Percentiles rank a stretch among this genome's conserved stretches.
Evolutionary conservation across 192 early-diverging fungal genomes (phyloP).

Genomic region (Coemansia umbellata): DNA sequence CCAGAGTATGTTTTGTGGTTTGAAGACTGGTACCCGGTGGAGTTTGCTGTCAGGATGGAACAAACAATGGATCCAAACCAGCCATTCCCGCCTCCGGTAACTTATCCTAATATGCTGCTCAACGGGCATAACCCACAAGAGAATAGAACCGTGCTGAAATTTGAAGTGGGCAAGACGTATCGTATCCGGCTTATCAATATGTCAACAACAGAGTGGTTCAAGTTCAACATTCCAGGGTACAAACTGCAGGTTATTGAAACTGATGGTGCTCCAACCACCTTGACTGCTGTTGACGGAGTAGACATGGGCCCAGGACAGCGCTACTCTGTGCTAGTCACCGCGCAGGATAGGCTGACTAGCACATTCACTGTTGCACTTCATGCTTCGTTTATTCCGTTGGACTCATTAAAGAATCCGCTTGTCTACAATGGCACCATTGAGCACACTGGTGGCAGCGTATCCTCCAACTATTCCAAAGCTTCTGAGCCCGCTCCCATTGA

Average conservation of each 20-base stretch:
- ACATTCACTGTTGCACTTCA: slow-evolving; percentile 63
- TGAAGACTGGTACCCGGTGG: slow-evolving; percentile 62
- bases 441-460: neutral
- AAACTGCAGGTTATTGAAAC: slow-evolving; percentile 71
- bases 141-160: slow-evolving; percentile 44
- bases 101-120: slow-evolving; percentile 10
- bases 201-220: slow-evolving; percentile 64
- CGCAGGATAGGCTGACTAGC: slow-evolving; percentile 46
- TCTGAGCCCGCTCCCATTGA: neutral
- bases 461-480: neutral
- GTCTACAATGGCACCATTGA: slow-evolving; percentile 19
- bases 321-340: slow-evolving; percentile 70
- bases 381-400: slow-evolving; percentile 54
- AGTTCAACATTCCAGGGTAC: slow-evolving; percentile 70
- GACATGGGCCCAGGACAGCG: slow-evolving; percentile 67
- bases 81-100: slow-evolving; percentile 53
- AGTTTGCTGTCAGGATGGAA: slow-evolving; percentile 22
- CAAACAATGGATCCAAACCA: slow-evolving; percentile 38
- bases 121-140: slow-evolving; percentile 49
- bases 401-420: slow-evolving; percentile 42
- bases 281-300: slow-evolving; percentile 51
- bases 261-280: slow-evolving; percentile 60
- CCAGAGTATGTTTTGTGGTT: slow-evolving; percentile 58
- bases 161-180: slow-evolving; percentile 73
- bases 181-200: slow-evolving; percentile 74